Base-by-base conservation (phyloP, 176 grass and related monocot species). In the Triticum timopheevii region DNA sequence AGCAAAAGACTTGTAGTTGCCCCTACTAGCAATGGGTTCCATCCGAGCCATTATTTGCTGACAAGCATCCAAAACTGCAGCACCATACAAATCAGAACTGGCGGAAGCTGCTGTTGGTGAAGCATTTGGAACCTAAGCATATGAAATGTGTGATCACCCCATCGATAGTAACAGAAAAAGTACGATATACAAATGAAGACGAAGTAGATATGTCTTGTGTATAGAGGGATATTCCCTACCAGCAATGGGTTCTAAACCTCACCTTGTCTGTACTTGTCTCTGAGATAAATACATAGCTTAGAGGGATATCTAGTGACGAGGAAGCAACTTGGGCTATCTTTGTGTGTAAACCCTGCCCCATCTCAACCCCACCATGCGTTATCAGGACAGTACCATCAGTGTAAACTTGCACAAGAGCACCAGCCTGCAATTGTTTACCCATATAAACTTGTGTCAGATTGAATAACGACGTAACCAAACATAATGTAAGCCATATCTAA, bases 201-300 rank as follows among this genome's bases (percentile, higher is more conserved):
- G 10, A 24, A 28, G 11, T 34, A 40, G 9, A 68, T 61, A 35
- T 1, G 61, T 15, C 11, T 35, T 36, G 22, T 42, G 40, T 42
- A 42, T 11, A 42, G 0, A 0, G 40, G 40, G 40, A 6, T 2
- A 3, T 3, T 2, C 6, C 40, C 71, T 45, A 28, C 40, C 3
- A 74, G 40, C 23, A 27, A 49, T 47, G 40, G 71, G 23, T 28
- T 74, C 13, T 1, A 61, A 80, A 80, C 40, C 77, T 81, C 45
- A 98, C 96, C 96, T 98, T 98, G 82, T 98, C 93, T n/a, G 96
- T 98, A 86, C 96, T 95, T 44, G 96, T 98, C 79, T 98, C 96
- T 59, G 96, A 94, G 82, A 98, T 91, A 89, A 98, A 98, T 84
- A 98, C 92, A 86, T 78, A 94, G 76, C 69, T 92, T 72, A 98